Conservation (phyloP, 2,329 filamentous ascomycete genomes). For the Aspergillus pseudoglaucus region DNA sequence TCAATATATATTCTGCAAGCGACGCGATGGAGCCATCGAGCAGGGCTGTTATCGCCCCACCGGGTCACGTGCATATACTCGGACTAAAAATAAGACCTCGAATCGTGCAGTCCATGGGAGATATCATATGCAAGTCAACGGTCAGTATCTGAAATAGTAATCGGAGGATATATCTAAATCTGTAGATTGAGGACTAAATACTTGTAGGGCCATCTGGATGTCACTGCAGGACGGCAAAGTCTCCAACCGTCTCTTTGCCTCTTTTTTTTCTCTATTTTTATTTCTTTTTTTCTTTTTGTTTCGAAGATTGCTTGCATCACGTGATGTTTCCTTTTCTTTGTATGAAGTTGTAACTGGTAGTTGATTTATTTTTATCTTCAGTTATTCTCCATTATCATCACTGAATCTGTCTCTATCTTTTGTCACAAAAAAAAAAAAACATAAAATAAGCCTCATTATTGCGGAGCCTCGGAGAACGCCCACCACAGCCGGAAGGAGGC, state of each 20-base stretch:
- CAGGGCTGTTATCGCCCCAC: no score
- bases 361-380: background rate
- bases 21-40: no score
- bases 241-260: conserved; percentile 4
- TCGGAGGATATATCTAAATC: background rate
- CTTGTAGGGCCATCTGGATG: background rate
- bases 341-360: background rate
- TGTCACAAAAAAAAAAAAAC: background rate
- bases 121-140: no score
- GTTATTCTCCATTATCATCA: background rate
- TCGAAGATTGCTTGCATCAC: background rate
- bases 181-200: no score
- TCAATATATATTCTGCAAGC: no score
- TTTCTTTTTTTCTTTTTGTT: conserved; percentile 1
- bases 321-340: background rate
- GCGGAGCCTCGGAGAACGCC: background rate
- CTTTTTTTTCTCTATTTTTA: background rate
- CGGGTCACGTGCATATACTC: no score
- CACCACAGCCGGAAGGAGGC: background rate
- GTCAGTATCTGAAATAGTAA: background rate
- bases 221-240: conserved; percentile 11
- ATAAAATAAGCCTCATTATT: no score
- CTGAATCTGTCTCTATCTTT: background rate
- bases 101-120: no score
- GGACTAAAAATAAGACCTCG: no score